Conservation (phyloP, 1,284 basidiomycete genomes). For the Schizopora paradoxa region DNA sequence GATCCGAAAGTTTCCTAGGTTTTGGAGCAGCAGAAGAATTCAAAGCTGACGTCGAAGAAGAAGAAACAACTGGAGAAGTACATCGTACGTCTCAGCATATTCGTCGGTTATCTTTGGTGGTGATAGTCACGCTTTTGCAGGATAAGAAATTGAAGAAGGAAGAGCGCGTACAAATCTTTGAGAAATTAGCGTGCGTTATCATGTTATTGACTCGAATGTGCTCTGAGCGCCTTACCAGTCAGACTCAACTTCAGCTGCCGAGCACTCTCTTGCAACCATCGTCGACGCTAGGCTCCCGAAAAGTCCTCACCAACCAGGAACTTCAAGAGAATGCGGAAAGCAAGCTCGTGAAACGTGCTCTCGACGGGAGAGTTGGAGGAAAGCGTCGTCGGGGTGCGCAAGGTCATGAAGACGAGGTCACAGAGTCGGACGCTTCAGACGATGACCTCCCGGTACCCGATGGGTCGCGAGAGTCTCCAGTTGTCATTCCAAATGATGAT, state of each 20-base stretch:
- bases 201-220: conserved; percentile 19
- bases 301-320: conserved; percentile 51
- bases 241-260: conserved; percentile 65
- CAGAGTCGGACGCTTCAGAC: background rate
- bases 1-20: conserved; percentile 26
- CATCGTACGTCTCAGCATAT: conserved; percentile 57
- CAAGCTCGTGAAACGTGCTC: conserved; percentile 45
- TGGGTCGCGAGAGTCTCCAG: conserved; percentile 9
- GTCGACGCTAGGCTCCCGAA: conserved; percentile 73
- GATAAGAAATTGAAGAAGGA: conserved; percentile 86
- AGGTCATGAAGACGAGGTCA: conserved; percentile 18
- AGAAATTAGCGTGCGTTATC: conserved; percentile 67
- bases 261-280: conserved; percentile 65
- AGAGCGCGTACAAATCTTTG: conserved; percentile 64
- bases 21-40: conserved; percentile 55
- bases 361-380: conserved; percentile 40
- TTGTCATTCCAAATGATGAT: conserved; percentile 11
- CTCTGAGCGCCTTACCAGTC: conserved; percentile 41
- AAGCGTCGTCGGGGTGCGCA: conserved; percentile 34
- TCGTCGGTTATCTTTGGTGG: background rate
- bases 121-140: conserved; percentile 32
- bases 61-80: conserved; percentile 80
- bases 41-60: conserved; percentile 74
- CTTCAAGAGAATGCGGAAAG: conserved; percentile 56
- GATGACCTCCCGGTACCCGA: conserved; percentile 1